Conservation (phyloP, 2,329 filamentous ascomycete species). For the Pseudogymnoascus verrucosus region DNA sequence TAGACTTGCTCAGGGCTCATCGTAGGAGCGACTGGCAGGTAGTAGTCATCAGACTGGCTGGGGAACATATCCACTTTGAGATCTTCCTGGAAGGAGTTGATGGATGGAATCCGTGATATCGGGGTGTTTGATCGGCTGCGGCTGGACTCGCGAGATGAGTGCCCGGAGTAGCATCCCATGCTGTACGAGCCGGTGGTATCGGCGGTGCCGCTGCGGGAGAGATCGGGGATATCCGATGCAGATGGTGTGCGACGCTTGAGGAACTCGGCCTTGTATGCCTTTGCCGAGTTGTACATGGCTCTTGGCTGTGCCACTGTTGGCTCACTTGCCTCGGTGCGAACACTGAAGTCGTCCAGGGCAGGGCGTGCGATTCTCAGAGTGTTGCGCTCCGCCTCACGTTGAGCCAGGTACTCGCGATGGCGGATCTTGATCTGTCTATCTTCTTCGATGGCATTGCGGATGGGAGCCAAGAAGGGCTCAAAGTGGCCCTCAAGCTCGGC, state of each 20-base stretch:
- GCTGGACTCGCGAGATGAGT: constrained; percentile 22
- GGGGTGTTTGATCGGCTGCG: constrained; percentile 7
- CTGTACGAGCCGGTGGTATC: constrained; percentile 20
- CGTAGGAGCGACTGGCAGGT: background rate
- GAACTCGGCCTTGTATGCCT: constrained; percentile 17
- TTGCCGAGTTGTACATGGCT: constrained; percentile 13
- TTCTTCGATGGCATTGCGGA: constrained; percentile 50
- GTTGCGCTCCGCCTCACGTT: constrained; percentile 16
- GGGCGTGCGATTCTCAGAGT: constrained; percentile 19
- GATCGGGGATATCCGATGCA: constrained; percentile 28
- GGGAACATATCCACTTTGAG: constrained; percentile 5
- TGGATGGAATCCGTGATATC: background rate
- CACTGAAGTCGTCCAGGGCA: constrained; percentile 5
- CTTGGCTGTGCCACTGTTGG: constrained; percentile 20
- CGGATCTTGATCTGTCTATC: constrained; percentile 20
- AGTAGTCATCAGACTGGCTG: background rate
- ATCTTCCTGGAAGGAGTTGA: constrained; percentile 3
- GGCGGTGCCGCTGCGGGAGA: constrained; percentile 25
- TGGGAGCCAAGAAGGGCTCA: constrained; percentile 79
- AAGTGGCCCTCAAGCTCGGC: constrained; percentile 82
- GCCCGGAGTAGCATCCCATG: constrained; percentile 26
- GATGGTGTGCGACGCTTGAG: constrained; percentile 22
- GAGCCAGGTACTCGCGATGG: constrained; percentile 19
- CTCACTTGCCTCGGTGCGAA: constrained; percentile 10
- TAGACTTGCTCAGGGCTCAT: constrained; percentile 10